Evolutionary conservation across 495 filamentous ascomycete genomes (phyloP), one percentile per base, ranked within the genome.

Genomic region (Amphirosellinia nigrospora): DNA sequence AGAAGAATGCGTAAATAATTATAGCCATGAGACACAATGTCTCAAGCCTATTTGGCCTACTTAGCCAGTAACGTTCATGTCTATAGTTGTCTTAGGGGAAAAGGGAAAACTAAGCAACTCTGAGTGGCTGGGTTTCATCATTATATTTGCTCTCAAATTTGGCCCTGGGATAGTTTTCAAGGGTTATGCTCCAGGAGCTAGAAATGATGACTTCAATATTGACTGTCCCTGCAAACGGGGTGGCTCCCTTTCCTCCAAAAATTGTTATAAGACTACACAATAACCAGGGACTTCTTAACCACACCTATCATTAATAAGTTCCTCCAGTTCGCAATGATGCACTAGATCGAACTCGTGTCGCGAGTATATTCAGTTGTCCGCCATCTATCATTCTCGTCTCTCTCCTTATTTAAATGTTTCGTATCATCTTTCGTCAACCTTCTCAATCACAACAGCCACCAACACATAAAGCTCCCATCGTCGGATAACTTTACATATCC

Each of bases 121-220:
- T 1, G 19, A 21, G n/a, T 3, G 21, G 1, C 26, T 26, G 1
- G 13, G 61, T 64, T 64, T 64, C 61, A 64, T 64, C 38, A 6
- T 15, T 23, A 4, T 41, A 5, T 26, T 23, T 61, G 34, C 34
- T 1, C 58, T 32, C 16, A 58, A 1, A 26, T 62, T 26, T 19
- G 34, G 39, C 4, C 23, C 23, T 26, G 5, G 2, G 23, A 28
- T 28, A 15, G 11, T 15, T 53, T 30, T 53, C 50, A 53, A 53
- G 55, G 55, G 32, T 0, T 36, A 36, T 36, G 32, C 55, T 58
- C 21, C 9, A 10, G 32, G 16, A 61, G 10, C 21, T 16, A 50
- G n/a, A 52, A 16, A 53, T 13, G n/a, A 52, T n/a, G 21, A 21
- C 0, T 41, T 65, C 63, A 65, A 65, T 65, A 52, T 26, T 38